A percentile compares a stretch with the other conserved stretches of the same genome.
Evolutionary conservation across 306 rosid genomes (phyloP).

Genomic region (Luffa acutangula): DNA sequence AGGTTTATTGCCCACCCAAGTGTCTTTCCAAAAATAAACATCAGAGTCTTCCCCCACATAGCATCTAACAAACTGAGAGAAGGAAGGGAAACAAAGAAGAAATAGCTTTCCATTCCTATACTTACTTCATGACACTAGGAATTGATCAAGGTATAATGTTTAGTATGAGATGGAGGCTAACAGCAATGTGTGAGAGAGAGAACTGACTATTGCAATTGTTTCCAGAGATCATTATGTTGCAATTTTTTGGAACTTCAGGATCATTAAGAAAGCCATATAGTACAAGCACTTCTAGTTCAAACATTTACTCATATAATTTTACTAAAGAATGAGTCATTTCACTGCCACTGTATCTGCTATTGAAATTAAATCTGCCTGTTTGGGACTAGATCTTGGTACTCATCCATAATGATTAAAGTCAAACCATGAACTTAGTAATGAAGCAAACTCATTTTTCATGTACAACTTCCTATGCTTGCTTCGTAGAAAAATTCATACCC

Average conservation of each 20-base stretch:
- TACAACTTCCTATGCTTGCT: neutral
- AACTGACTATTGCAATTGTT: neutral
- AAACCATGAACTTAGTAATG: too few species aligned
- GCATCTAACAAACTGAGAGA: too few species aligned
- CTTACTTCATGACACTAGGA: neutral
- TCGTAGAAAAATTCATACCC: neutral
- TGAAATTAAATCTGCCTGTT: neutral
- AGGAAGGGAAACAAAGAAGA: too few species aligned
- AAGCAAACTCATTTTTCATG: too few species aligned
- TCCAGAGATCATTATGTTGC: neutral
- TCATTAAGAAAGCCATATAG: neutral
- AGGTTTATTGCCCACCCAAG: too few species aligned
- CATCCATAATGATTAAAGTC: neutral
- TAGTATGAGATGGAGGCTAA: too few species aligned
- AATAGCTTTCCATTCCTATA: neutral
- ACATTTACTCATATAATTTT: neutral
- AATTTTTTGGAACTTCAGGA: neutral
- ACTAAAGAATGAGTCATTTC: neutral
- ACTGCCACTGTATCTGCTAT: neutral
- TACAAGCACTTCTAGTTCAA: neutral
- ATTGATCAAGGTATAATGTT: neutral
- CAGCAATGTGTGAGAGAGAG: neutral
- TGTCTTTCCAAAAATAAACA: too few species aligned
- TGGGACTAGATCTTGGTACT: neutral
- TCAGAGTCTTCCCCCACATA: too few species aligned